These are phyloP conservation scores for Camelina hispida DNA, from an alignment of 345 rosid species.

Conservation along the genomic window DNA sequence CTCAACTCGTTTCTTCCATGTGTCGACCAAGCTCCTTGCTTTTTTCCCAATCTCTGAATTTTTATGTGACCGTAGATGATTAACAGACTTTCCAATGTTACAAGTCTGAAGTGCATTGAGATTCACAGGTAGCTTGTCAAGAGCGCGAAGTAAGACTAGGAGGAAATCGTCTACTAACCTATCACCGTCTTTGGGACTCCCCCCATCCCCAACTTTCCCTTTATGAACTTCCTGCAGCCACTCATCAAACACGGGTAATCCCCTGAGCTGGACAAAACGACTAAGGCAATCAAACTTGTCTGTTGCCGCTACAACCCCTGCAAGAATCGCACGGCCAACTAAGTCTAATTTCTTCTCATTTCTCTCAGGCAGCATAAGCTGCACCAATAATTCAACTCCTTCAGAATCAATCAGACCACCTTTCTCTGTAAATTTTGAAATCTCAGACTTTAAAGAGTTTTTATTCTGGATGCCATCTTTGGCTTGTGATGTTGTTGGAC, in stretches of 20 bases:
- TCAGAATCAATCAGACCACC: slow-evolving; percentile 79
- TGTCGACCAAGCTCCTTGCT: slow-evolving; percentile 89
- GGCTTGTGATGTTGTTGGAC: slow-evolving; percentile 72
- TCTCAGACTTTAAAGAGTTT: slow-evolving; percentile 68
- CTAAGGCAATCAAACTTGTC: slow-evolving; percentile 81
- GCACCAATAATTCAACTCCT: slow-evolving; percentile 83
- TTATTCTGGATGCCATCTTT: slow-evolving; percentile 75
- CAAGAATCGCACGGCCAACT: slow-evolving; percentile 64
- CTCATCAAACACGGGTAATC: slow-evolving; percentile 85
- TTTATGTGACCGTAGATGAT: slow-evolving; percentile 79
- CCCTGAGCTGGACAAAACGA: slow-evolving; percentile 80
- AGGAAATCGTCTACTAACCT: slow-evolving; percentile 78
- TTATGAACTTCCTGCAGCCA: slow-evolving; percentile 97
- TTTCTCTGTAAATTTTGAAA: slow-evolving; percentile 72
- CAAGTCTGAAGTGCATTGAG: slow-evolving; percentile 90
- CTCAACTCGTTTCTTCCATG: slow-evolving; percentile 96
- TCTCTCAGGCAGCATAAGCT: slow-evolving; percentile 71
- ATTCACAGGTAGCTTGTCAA: slow-evolving; percentile 90
- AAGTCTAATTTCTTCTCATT: slow-evolving; percentile 76
- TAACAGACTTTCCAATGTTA: slow-evolving; percentile 89
- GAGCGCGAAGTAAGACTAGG: slow-evolving; percentile 73
- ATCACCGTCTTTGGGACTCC: slow-evolving; percentile 68
- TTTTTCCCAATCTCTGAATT: slow-evolving; percentile 86
- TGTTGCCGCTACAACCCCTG: slow-evolving; percentile 77
- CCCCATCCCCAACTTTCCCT: slow-evolving; percentile 77